Evolutionary conservation across 1,139 yeast species (phyloP).

Genomic region (Yamadazyma triangularis): DNA sequence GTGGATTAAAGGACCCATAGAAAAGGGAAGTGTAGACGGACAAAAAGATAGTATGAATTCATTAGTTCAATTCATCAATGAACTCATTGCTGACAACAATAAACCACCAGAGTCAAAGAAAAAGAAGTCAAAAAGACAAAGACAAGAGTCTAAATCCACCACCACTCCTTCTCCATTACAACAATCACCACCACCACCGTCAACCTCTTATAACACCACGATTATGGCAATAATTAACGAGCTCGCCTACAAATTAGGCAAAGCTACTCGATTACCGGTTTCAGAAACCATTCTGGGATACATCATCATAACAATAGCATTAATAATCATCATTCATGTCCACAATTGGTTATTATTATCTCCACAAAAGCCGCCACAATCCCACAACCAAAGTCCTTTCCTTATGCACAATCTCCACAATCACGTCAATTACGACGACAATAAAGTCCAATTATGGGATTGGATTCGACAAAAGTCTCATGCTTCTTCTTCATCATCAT

Average conservation of each 20-base stretch:
- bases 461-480: constrained; percentile 65
- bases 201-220: constrained; percentile 9
- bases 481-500: constrained; percentile 12
- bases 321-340: constrained; percentile 9
- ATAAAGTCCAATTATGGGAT: constrained; percentile 71
- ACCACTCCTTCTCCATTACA: constrained; percentile 5
- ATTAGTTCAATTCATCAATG: constrained; percentile 55
- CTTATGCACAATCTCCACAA: constrained; percentile 45
- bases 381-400: constrained; percentile 40
- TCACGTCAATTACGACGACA: constrained; percentile 31
- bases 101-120: constrained; percentile 5
- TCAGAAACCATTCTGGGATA: constrained; percentile 22
- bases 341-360: constrained; percentile 3
- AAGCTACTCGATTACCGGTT: constrained; percentile 22
- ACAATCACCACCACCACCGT: constrained; percentile 5
- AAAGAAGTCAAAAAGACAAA: constrained; percentile 6
- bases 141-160: constrained; percentile 5
- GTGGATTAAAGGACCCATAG: constrained; percentile 88
- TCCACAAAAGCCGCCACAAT: constrained; percentile 12
- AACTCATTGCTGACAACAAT: constrained; percentile 27
- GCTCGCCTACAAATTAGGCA: too few relatives aligned
- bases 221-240: constrained; percentile 20
- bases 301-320: constrained; percentile 13
- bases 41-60: constrained; percentile 68
- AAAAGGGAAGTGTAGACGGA: constrained; percentile 88